phyloP scores from a whole-genome alignment of 2,329 filamentous ascomycete genomes.

The Thielaviopsis musarum region DNA sequence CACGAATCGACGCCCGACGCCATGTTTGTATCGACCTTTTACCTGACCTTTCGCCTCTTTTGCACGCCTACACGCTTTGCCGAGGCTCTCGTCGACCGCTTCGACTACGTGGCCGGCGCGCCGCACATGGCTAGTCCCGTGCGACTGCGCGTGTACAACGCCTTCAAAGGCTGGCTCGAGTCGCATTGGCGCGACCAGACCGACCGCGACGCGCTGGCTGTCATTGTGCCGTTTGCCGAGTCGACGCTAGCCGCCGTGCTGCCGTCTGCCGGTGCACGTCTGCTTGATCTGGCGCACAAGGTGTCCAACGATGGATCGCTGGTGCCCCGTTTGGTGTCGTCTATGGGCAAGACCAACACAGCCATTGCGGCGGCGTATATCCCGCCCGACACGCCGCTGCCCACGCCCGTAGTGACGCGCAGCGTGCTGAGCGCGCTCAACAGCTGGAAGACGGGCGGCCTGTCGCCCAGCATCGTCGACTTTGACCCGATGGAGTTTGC shows the following conservation, averaged over 20 bases:
- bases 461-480: slow-evolving; percentile 60
- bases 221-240: slow-evolving; percentile 68
- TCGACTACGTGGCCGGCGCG: slow-evolving; percentile 75
- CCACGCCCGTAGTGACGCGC: slow-evolving; percentile 53
- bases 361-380: slow-evolving; percentile 50
- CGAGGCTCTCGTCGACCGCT: slow-evolving; percentile 71
- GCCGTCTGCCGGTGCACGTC: slow-evolving; percentile 62
- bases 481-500: slow-evolving; percentile 86
- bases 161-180: slow-evolving; percentile 94
- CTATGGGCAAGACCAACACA: slow-evolving; percentile 75
- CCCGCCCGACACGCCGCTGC: slow-evolving; percentile 53
- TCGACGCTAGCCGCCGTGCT: slow-evolving; percentile 50
- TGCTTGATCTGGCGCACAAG: slow-evolving; percentile 63
- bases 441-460: slow-evolving; percentile 57
- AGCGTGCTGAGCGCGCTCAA: slow-evolving; percentile 57
- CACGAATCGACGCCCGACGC: slow-evolving; percentile 86
- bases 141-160: slow-evolving; percentile 81
- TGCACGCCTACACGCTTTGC: slow-evolving; percentile 66
- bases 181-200: slow-evolving; percentile 80
- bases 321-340: slow-evolving; percentile 68
- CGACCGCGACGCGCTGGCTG: slow-evolving; percentile 56
- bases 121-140: slow-evolving; percentile 61
- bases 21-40: slow-evolving; percentile 86
- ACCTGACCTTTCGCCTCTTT: slow-evolving; percentile 89
- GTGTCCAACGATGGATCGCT: slow-evolving; percentile 59